Base-by-base conservation (phyloP, 2,329 filamentous ascomycete genomes). In the Penicillium sp. region DNA sequence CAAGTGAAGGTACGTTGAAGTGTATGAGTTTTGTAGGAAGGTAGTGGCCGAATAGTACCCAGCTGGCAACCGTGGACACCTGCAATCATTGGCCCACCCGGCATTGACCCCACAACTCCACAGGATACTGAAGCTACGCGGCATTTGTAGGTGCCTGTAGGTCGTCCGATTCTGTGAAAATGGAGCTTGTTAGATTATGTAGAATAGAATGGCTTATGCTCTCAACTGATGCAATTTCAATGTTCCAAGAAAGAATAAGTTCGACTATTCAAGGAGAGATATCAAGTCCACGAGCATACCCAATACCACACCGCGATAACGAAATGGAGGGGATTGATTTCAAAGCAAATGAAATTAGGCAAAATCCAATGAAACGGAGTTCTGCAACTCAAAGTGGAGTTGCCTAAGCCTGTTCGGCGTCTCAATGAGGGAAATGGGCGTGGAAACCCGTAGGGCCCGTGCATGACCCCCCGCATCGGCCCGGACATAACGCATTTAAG, bases 381-480 rank as follows among this genome's bases (percentile, higher is more conserved):
- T 25, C 25, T 23, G 40, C 41, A 22, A 11, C 3, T 4, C 11
- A 2, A n/a, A 25, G 41, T 44, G 41, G 41, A 27, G 41, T n/a
- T 1, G 8, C 6, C 37, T 23, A 5, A 43, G 18, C 18, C 41
- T 20, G 40, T 41, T 57, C 57, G 60, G 53, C 41, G 57, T 58
- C 60, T 49, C 20, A 56, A 61, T 54, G 25, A 20, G 29, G 60
- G 59, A 25, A 56, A 56, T 45, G 11, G 12, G 20, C 25, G 25
- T 45, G 3, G 20, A 27, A 15, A 22, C 41, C 18, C 4, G 22
- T 18, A n/a, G n/a, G 22, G 44, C 6, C 37, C 51, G 51, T 51
- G 50, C 37, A 22, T 25, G 57, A n/a, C 33, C 8, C 58, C 58
- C 58, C 58, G 54, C 58, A 51, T 57, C 56, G 42, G 49, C 51